These are phyloP conservation scores for Pythium aquatile DNA, from an alignment of 352 stramenopile genomes.

Conservation along the genomic window DNA sequence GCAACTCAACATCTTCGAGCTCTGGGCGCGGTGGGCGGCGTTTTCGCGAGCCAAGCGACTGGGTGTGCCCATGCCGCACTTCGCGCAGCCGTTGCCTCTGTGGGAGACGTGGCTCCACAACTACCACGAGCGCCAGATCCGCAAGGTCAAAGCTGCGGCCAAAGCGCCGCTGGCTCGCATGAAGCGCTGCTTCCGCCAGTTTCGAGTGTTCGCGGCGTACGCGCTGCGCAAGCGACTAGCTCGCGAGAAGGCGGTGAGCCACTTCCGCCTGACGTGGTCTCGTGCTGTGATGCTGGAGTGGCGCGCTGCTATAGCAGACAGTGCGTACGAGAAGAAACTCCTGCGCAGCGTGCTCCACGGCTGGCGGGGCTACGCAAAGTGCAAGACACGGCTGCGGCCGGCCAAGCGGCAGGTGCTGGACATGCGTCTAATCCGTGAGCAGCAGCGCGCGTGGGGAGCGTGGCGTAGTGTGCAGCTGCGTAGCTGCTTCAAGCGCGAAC, in stretches of 20 bases:
- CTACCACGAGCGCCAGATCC: conserved; percentile 77
- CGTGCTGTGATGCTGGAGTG: conserved; percentile 37
- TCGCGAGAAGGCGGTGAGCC: conserved; percentile 19
- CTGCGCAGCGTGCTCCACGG: conserved; percentile 25
- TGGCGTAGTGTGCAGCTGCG: conserved; percentile 60
- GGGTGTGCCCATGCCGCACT: conserved; percentile 44
- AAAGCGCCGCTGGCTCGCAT: conserved; percentile 51
- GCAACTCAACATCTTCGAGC: conserved; percentile 58
- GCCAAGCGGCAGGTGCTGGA: conserved; percentile 30
- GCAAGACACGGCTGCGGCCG: conserved; percentile 43
- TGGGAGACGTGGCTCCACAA: conserved; percentile 79
- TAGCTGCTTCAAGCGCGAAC: conserved; percentile 55
- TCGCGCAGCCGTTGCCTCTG: conserved; percentile 41
- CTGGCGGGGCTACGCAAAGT: conserved; percentile 33
- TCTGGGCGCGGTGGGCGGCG: conserved; percentile 60
- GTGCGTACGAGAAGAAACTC: conserved; percentile 45
- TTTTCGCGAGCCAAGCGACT: conserved; percentile 55
- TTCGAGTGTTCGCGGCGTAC: conserved; percentile 32
- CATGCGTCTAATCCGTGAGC: conserved; percentile 22
- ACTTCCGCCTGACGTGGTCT: conserved; percentile 20
- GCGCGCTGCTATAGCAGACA: conserved; percentile 48
- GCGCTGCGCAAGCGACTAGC: conserved; percentile 22
- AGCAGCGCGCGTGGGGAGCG: conserved; percentile 31
- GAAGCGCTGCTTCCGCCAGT: conserved; percentile 40
- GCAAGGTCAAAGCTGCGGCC: conserved; percentile 56